phyloP scores from a whole-genome alignment of 83 land plant genomes.

The Thuja plicata region DNA sequence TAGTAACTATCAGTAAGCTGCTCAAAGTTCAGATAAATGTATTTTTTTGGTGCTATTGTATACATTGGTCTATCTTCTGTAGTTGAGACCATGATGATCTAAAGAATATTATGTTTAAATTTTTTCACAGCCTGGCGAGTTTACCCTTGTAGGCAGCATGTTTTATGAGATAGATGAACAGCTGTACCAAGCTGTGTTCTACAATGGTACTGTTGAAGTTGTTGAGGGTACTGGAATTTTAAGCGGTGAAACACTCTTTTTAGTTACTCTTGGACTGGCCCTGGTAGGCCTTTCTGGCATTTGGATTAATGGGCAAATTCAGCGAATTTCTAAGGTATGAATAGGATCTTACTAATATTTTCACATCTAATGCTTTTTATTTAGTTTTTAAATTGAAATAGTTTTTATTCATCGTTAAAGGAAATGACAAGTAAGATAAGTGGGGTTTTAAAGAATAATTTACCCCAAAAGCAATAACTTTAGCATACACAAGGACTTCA shows the following conservation, averaged over 20 bases:
- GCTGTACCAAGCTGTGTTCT: conserved; percentile 30
- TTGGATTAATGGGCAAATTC: conserved; percentile 45
- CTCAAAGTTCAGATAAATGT: not conserved
- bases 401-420: not conserved
- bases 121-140: conserved; percentile 39
- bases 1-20: not conserved
- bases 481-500: not conserved
- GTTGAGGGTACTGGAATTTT: conserved; percentile 37
- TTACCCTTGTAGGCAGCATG: conserved; percentile 43
- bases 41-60: not conserved
- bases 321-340: conserved; percentile 43
- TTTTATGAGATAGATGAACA: conserved; percentile 36
- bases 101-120: not conserved
- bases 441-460: not conserved
- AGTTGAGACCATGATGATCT: not conserved
- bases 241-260: conserved; percentile 46
- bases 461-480: not conserved
- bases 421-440: not conserved
- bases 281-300: conserved; percentile 42
- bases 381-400: not conserved
- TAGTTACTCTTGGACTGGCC: conserved; percentile 38
- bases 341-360: not conserved
- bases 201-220: conserved; percentile 51
- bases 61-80: not conserved
- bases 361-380: not conserved